Evolutionary conservation across 768 basidiomycete genomes (phyloP).

Genomic region (Tricholoma matsutake): DNA sequence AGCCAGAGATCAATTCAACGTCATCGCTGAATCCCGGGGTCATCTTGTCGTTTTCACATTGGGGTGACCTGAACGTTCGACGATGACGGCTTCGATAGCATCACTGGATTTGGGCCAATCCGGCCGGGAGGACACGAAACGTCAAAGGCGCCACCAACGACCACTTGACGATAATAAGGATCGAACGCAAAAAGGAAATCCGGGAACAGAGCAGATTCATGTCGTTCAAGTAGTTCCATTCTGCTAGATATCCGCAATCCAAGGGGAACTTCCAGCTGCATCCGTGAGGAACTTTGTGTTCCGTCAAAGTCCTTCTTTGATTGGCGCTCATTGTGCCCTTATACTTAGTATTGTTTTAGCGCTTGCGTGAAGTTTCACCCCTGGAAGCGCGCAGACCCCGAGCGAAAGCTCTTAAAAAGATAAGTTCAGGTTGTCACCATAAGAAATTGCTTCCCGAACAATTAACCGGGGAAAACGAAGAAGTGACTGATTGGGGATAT

Average conservation of each 20-base stretch:
- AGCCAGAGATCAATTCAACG: neutral
- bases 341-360: neutral
- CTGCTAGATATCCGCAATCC: neutral
- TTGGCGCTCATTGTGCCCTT: neutral
- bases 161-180: neutral
- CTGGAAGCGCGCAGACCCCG: neutral
- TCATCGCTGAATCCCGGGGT: neutral
- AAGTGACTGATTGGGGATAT: neutral
- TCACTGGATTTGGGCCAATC: neutral
- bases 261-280: neutral
- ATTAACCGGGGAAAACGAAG: neutral
- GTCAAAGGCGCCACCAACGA: neutral
- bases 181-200: neutral
- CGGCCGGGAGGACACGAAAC: neutral
- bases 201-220: neutral
- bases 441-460: neutral
- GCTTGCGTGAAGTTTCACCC: neutral
- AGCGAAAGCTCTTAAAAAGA: neutral
- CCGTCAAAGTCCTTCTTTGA: neutral
- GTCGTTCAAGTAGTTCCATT: neutral
- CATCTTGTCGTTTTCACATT: neutral
- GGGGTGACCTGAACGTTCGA: neutral
- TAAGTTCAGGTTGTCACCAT: neutral
- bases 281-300: neutral
- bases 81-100: neutral